A percentile compares a stretch with the other conserved stretches of the same genome.
These are phyloP conservation scores for Zymoseptoria tritici DNA, from an alignment of 2,329 filamentous ascomycete genomes.

Conservation along the genomic window DNA sequence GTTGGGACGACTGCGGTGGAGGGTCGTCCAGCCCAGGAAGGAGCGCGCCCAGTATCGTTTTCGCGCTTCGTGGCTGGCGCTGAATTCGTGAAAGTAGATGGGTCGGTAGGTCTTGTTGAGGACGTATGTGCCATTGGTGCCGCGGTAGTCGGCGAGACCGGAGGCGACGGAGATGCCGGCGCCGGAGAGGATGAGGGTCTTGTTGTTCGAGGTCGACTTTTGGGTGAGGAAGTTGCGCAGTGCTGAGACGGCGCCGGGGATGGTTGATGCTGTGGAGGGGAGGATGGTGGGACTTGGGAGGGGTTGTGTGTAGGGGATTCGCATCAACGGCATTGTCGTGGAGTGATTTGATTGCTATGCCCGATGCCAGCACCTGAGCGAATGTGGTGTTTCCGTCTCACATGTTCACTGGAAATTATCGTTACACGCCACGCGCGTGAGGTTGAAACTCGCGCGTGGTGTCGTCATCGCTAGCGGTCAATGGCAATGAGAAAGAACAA, in stretches of 20 bases:
- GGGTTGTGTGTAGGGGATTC: constrained; percentile 84
- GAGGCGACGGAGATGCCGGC: constrained; percentile 91
- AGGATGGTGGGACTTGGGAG: constrained; percentile 68
- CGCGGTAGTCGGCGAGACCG: constrained; percentile 87
- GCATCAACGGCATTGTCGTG: constrained; percentile 50
- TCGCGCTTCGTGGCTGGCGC: constrained; percentile 69
- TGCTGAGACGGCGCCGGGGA: constrained; percentile 67
- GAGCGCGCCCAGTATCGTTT: constrained; percentile 95
- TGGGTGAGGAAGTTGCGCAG: constrained; percentile 65
- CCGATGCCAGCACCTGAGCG: neutral
- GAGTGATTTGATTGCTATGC: neutral
- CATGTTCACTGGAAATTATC: neutral
- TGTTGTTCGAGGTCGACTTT: constrained; percentile 35
- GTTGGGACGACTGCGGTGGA: constrained; percentile 75
- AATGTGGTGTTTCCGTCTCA: neutral
- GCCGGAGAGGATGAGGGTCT: constrained; percentile 64
- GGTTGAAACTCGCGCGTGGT: neutral
- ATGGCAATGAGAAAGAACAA: neutral
- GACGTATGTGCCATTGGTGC: constrained; percentile 82
- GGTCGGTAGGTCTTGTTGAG: constrained; percentile 84
- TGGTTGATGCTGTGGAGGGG: constrained; percentile 62
- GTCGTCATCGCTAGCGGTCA: neutral
- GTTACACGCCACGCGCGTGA: neutral
- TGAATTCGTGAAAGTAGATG: constrained; percentile 89
- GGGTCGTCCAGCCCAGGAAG: constrained; percentile 83